Evolutionary conservation across 495 filamentous ascomycete genomes (phyloP), one percentile per base, ranked within the genome.

Genomic region (Pseudoneurospora amorphoporcata): DNA sequence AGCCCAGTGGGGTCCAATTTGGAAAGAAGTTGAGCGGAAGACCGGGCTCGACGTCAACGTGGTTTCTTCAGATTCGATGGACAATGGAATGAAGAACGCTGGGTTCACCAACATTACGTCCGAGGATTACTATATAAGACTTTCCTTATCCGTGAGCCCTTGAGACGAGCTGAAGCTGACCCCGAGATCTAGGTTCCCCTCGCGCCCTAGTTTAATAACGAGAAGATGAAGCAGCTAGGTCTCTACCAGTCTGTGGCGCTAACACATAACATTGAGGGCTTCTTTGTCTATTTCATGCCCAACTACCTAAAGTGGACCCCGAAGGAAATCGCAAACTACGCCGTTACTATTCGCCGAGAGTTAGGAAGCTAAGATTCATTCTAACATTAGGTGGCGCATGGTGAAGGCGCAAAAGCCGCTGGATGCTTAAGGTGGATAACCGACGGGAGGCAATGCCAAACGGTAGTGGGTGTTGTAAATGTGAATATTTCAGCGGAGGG

Each of bases 141-240:
- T 1, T 47, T 19, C n/a, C 17, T 23, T 19, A 6, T 19, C 8
- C 8, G 43, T 10, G 1, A 19, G 17, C n/a, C 43, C 43, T 47
- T 47, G 8, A 16, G 4, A 47, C 16, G n/a, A 47, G n/a, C 8
- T 47, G n/a, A 47, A 47, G 43, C 47, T 58, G 10, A 58, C 47
- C 23, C 4, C 23, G 23, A 58, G 4, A 58, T 72, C 19, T 68
- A 72, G 58, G 2, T 72, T 16, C 71, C 71, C 4, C 0, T 69
- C 7, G 8, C 53, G 1, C 16, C 19, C 53, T 72, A 61, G 71
- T 65, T 61, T 8, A 9, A 8, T 19, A 39, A 72, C 39, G 0
- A 0, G 39, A 68, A 43, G 71, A 8, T 72, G 39, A 72, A 72
- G 61, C 8, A 69, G 39, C 4, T 72, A 9, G 71, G 71, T 16